A percentile compares a stretch with the other conserved stretches of the same genome.
Conservation (phyloP, 2,329 filamentous ascomycete species). For the Monascus ruber region DNA sequence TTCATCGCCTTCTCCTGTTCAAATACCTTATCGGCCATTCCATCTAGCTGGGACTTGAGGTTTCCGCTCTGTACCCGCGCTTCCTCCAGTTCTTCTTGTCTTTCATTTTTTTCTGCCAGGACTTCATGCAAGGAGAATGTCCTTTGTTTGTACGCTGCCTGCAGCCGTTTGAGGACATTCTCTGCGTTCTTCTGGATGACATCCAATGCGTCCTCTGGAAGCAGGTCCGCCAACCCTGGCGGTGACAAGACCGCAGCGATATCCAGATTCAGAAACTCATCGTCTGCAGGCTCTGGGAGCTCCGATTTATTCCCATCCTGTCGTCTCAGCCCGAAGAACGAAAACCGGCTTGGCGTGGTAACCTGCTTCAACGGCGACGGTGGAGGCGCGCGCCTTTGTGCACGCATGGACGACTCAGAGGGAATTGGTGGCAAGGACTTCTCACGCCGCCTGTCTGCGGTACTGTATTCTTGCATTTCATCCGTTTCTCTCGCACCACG, state of each 20-base stretch:
- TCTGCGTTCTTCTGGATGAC: constrained; percentile 47
- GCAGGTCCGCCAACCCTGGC: constrained; percentile 36
- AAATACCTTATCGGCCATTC: constrained; percentile 43
- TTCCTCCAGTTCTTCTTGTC: constrained; percentile 51
- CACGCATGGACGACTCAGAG: constrained; percentile 11
- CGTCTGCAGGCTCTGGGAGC: constrained; percentile 31
- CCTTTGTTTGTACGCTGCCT: constrained; percentile 45
- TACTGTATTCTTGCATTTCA: constrained; percentile 4
- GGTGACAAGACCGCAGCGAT: constrained; percentile 45
- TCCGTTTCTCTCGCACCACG: constrained; percentile 3
- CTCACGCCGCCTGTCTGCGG: constrained; percentile 6
- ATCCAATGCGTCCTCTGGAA: constrained; percentile 44
- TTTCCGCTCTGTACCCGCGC: constrained; percentile 46
- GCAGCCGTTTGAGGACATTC: constrained; percentile 42
- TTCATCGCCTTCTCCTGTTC: constrained; percentile 48
- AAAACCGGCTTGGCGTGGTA: constrained; percentile 27
- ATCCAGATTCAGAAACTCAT: constrained; percentile 45
- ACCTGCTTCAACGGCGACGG: constrained; percentile 23
- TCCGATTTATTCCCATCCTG: constrained; percentile 15
- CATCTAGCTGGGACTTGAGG: constrained; percentile 50
- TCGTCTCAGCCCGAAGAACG: constrained; percentile 31
- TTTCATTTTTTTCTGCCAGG: constrained; percentile 44
- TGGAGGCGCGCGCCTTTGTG: constrained; percentile 18
- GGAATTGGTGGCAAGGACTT: constrained; percentile 4
- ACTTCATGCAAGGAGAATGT: constrained; percentile 40